These are phyloP conservation scores for Ambrosiella xylebori DNA, from an alignment of 2,329 filamentous ascomycete species.

Conservation along the genomic window DNA sequence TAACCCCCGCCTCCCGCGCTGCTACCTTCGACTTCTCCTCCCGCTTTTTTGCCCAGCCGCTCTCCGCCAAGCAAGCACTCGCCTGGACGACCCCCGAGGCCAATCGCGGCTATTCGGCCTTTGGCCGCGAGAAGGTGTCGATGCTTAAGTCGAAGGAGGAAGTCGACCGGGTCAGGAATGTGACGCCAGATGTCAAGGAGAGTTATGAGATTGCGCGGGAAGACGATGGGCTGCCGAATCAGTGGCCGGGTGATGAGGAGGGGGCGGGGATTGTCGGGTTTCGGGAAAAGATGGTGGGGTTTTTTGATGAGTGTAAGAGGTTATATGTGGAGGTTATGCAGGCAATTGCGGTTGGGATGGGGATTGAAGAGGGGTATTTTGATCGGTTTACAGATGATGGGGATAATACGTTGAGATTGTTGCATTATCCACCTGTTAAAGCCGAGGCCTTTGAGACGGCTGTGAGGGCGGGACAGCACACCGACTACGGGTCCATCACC, in stretches of 20 bases:
- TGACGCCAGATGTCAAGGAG: conserved; percentile 49
- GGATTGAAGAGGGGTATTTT: conserved; percentile 54
- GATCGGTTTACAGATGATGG: conserved; percentile 53
- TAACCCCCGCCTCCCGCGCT: conserved; percentile 40
- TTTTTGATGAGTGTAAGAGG: conserved; percentile 56
- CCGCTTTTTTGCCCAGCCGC: conserved; percentile 50
- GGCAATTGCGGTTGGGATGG: conserved; percentile 70
- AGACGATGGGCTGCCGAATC: conserved; percentile 48
- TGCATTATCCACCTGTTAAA: conserved; percentile 58
- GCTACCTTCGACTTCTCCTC: conserved; percentile 51
- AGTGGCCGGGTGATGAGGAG: conserved; percentile 47
- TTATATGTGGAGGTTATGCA: conserved; percentile 68
- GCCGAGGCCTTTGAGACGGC: conserved; percentile 51
- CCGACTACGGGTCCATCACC: conserved; percentile 45
- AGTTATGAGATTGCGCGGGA: conserved; percentile 48
- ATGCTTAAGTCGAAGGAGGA: conserved; percentile 34
- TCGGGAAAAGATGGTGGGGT: conserved; percentile 53
- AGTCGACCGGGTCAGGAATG: conserved; percentile 39
- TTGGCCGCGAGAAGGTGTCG: conserved; percentile 54
- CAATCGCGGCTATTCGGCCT: conserved; percentile 57
- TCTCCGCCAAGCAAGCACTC: conserved; percentile 45
- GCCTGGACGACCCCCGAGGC: conserved; percentile 55
- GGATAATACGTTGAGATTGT: conserved; percentile 53
- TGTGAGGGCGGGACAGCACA: conserved; percentile 64
- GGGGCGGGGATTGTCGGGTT: conserved; percentile 36